Percentiles rank a stretch among this genome's conserved stretches.
phyloP scores from a whole-genome alignment of 23 red algal species.

The Gracilariopsis chorda region DNA sequence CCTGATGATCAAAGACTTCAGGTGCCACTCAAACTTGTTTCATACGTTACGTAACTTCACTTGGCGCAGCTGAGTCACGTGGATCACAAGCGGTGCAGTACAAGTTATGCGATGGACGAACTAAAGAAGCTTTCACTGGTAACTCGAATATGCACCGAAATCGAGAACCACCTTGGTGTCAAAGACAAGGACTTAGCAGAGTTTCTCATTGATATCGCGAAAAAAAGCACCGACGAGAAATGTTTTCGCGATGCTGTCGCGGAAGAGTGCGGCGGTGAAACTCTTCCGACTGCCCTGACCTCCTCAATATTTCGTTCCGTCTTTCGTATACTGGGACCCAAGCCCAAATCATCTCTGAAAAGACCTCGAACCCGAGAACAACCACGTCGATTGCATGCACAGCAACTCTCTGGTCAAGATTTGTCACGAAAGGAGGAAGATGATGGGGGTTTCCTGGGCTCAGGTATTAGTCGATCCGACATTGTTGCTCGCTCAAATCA shows the following conservation, averaged over 20 bases:
- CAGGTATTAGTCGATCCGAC: slow-evolving; percentile 38
- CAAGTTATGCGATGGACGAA: slow-evolving; percentile 63
- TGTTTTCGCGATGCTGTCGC: slow-evolving; percentile 42
- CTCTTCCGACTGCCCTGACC: slow-evolving; percentile 52
- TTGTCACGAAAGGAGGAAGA: not conserved
- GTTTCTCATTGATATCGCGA: slow-evolving; percentile 74
- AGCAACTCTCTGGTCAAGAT: not conserved
- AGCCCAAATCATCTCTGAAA: not conserved
- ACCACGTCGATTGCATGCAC: not conserved
- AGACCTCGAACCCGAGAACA: not conserved
- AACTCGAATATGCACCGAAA: slow-evolving; percentile 59
- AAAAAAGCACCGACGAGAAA: slow-evolving; percentile 8
- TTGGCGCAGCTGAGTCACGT: too few species aligned
- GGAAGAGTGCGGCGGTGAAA: slow-evolving; percentile 32
- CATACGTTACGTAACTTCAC: too few species aligned
- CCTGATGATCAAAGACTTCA: too few species aligned
- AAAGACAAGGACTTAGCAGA: slow-evolving; percentile 84
- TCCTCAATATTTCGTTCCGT: slow-evolving; percentile 63
- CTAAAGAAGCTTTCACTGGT: slow-evolving; percentile 72
- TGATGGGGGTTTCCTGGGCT: slow-evolving; percentile 54
- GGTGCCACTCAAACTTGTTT: too few species aligned
- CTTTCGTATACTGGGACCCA: not conserved
- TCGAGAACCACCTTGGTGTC: slow-evolving; percentile 84
- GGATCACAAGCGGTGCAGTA: too few species aligned
- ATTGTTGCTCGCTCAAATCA: slow-evolving; percentile 14